Base-by-base conservation (phyloP, 306 rosid species). In the Ceratonia siliqua region DNA sequence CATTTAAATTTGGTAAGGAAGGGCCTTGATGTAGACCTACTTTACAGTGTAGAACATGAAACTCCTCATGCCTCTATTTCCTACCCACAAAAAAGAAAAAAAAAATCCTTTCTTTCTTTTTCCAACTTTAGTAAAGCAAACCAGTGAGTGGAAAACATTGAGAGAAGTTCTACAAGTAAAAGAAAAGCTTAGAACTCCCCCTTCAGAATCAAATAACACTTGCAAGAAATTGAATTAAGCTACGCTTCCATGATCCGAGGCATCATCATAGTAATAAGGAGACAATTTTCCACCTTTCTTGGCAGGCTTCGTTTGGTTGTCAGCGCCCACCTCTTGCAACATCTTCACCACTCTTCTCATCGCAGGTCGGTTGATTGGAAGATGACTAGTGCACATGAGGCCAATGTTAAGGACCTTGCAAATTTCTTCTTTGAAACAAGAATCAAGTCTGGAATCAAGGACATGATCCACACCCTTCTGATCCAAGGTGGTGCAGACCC, bases 401-500 rank as follows among this genome's bases (percentile, higher is more conserved):
- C 94, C 98, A 53, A 94, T 88, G 82, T 94, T 89, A 64, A 94
- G 88, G 63, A 91, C 92, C 83, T 87, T 94, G 91, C 91, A 78
- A 22, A 89, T 81, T 45, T 91, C 96, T 54, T 89, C 96, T 81
- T 84, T 88, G 92, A 79, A 89, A 75, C 98, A 91, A 15, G 89
- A 56, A 22, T 91, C 96, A 0, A 94, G 88, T 53, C 90, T 89
- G 0, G 88, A 73, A 78, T 94, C 97, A 28, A 91, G 42, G 17
- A 94, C 86, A 61, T 84, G 82, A 54, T 91, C 98, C 49, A 88
- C 82, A 0, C 96, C 97, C 54, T 91, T 90, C 79, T 89, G 92
- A 74, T 94, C 97, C 71, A 89, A 80, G 22, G 89, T 88, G 73
- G 92, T 88, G 81, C 98, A 91, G n/a, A 85, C 96, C 98, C 98